Percentiles rank a stretch among this genome's conserved stretches.
phyloP scores from a whole-genome alignment of 345 rosid genomes.

The Carallia pectinifolia region DNA sequence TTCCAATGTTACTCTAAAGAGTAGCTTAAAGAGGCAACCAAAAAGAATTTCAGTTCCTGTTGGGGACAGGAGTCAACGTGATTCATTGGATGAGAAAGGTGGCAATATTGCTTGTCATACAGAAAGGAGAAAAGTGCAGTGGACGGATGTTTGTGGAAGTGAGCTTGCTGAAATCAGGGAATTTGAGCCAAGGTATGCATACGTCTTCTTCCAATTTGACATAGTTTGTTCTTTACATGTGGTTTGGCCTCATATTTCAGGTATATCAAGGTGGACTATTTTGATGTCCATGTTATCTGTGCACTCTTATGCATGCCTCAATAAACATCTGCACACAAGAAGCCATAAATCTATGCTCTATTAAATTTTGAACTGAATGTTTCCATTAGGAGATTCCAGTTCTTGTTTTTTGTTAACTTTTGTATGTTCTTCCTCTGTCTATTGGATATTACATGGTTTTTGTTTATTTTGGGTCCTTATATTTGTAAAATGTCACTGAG shows the following conservation, averaged over 20 bases:
- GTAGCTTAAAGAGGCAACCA: constrained; percentile 74
- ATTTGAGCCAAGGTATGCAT: constrained; percentile 88
- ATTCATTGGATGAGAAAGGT: constrained; percentile 41
- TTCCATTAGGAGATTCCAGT: background rate
- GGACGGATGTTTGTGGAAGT: constrained; percentile 91
- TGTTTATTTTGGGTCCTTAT: background rate
- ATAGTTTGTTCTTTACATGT: background rate
- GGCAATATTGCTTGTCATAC: constrained; percentile 38
- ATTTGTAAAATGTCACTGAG: background rate
- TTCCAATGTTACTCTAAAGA: constrained; percentile 51
- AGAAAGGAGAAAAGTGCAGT: constrained; percentile 81
- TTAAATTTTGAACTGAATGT: background rate
- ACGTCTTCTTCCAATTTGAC: constrained; percentile 2
- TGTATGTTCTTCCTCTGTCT: background rate
- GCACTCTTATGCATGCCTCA: background rate
- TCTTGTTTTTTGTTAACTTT: background rate
- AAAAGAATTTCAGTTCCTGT: constrained; percentile 37
- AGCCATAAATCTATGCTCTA: background rate
- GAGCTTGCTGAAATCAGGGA: constrained; percentile 87
- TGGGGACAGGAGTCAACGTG: constrained; percentile 40
- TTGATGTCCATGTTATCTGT: background rate
- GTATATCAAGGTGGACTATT: background rate
- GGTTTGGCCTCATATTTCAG: background rate
- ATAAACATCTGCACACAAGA: background rate
- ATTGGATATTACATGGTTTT: background rate